Base-by-base conservation (phyloP, 345 rosid genomes). In the Microcos paniculata region DNA sequence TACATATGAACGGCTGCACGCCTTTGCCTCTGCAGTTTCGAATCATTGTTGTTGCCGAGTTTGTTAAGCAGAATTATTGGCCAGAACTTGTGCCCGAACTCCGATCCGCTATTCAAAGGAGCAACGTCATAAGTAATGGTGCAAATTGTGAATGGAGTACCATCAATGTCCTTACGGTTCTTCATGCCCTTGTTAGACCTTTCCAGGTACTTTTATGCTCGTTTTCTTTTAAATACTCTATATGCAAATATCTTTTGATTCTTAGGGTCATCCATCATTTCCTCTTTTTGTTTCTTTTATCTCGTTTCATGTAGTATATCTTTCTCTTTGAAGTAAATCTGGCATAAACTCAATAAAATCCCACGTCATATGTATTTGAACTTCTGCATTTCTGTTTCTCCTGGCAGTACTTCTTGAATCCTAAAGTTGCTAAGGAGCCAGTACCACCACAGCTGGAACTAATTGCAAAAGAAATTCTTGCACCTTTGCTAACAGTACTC, bases 341-440 rank as follows among this genome's bases (percentile, higher is more conserved):
- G 57, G 23, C 56, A 14, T 16, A 43, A 64, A 64, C 59, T 42
- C 51, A 62, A 13, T 59, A 15, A 51, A 18, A 62, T 35, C 65
- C 19, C 40, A 76, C 46, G 62, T 14, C 43, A 35, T 43, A 63
- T 30, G 38, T 43, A 35, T 70, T 6, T 74, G 53, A 15, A 65
- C 15, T 9, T 42, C n/a, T 55, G 61, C 73, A 40, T 66, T 76
- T 52, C 3, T 30, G 61, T 40, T 70, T 73, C 56, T 23, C 68
- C 59, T 79, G 69, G 62, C 86, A 93, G 98, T 93, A 91, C 78
- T 93, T 91, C 81, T 65, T 93, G 81, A 86, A 90, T 81, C 98
- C 98, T 52, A 91, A 90, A 87, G 85, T 91, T 82, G 89, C 84
- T 4, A 84, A 82, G 83, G 98, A 93, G 89, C 93, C 94, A 31